Evolutionary conservation across 441 rosid genomes (phyloP).

Genomic region (Isatis lusitanica): DNA sequence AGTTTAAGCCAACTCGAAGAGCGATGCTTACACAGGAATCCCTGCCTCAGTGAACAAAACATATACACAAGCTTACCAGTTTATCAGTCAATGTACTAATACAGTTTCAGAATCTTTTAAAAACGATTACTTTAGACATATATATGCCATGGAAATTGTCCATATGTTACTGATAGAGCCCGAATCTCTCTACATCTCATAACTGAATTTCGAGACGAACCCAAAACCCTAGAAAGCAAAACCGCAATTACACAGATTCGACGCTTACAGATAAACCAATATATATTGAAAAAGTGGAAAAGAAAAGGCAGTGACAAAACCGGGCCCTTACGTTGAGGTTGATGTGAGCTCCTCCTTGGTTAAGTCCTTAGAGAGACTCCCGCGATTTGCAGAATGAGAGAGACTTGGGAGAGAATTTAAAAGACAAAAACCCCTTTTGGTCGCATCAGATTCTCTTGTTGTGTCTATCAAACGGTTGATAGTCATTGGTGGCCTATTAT

Average conservation of each 20-base stretch:
- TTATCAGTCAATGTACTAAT: background rate
- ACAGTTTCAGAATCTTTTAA: slow-evolving; percentile 16
- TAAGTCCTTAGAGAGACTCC: slow-evolving; percentile 12
- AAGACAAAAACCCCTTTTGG: slow-evolving; percentile 13
- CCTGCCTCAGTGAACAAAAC: background rate
- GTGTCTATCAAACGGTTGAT: slow-evolving; percentile 2
- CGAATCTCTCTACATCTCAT: background rate
- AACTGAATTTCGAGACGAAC: background rate
- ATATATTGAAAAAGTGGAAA: background rate
- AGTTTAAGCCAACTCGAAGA: background rate
- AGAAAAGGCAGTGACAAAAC: slow-evolving; percentile 33
- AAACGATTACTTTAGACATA: background rate
- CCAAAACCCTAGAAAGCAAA: background rate
- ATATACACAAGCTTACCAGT: background rate
- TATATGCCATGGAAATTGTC: background rate
- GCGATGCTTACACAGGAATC: background rate
- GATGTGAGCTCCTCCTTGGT: slow-evolving; percentile 71
- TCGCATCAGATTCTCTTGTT: slow-evolving; percentile 30
- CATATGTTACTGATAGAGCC: background rate
- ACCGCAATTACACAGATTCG: background rate
- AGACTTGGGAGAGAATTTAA: slow-evolving; percentile 21
- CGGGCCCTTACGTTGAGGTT: slow-evolving; percentile 95
- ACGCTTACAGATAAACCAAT: background rate
- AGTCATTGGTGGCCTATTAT: background rate
- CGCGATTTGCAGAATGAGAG: background rate